phyloP scores from a whole-genome alignment of 1,284 basidiomycete species.

The Tilletia indica region DNA sequence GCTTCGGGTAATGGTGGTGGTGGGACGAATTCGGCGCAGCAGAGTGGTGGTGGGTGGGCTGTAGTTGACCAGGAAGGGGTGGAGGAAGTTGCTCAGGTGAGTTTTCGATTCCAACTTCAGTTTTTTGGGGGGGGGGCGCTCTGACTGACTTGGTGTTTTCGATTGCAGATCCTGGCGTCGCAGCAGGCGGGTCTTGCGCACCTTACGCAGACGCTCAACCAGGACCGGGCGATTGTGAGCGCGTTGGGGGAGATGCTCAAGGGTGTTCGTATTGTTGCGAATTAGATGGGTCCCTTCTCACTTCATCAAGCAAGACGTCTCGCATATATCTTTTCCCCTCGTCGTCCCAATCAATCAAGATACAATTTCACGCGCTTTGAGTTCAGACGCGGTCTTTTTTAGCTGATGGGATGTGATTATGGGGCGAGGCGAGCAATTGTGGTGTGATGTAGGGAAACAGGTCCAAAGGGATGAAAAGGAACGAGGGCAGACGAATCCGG shows the following conservation, averaged over 20 bases:
- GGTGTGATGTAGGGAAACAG: no score
- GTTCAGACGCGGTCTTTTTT: no score
- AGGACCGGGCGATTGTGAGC: slow-evolving; percentile 8
- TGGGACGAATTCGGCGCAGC: background rate
- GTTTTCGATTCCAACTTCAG: background rate
- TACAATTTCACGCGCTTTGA: no score
- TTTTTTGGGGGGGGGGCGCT: background rate
- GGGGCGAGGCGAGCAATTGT: no score
- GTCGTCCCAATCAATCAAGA: no score
- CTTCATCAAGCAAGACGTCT: no score
- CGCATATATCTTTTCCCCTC: no score
- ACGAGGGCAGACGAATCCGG: no score
- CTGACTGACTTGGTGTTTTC: background rate
- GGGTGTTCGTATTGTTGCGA: background rate
- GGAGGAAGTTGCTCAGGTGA: slow-evolving; percentile 36
- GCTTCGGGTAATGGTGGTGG: background rate
- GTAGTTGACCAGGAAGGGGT: slow-evolving; percentile 49
- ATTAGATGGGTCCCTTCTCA: background rate
- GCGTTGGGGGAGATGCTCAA: slow-evolving; percentile 11
- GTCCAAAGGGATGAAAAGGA: no score
- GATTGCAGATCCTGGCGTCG: slow-evolving; percentile 35
- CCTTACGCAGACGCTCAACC: slow-evolving; percentile 39
- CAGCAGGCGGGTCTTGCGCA: slow-evolving; percentile 52
- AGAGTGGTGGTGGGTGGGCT: slow-evolving; percentile 43
- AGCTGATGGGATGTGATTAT: no score